A percentile compares a stretch with the other conserved stretches of the same genome.
Conservation (phyloP, 2,329 filamentous ascomycete species). For the Xylaria digitata region DNA sequence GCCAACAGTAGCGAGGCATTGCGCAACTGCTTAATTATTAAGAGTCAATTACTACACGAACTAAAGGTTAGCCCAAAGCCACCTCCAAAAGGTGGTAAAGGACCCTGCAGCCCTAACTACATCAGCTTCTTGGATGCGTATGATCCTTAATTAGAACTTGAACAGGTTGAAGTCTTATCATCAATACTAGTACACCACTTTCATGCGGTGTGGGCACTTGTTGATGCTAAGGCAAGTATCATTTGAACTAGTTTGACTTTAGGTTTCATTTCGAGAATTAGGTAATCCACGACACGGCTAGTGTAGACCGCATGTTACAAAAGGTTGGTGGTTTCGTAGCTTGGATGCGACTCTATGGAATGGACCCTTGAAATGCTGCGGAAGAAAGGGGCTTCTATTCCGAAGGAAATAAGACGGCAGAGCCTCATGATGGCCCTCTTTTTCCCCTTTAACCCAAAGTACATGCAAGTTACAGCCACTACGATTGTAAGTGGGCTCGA, state of each 20-base stretch:
- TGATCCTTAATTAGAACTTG: background rate
- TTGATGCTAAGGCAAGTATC: too few relatives aligned
- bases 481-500: background rate
- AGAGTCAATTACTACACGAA: conserved; percentile 3
- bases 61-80: conserved; percentile 40
- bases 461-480: conserved; percentile 7
- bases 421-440: conserved; percentile 35
- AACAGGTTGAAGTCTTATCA: background rate
- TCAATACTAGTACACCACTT: background rate
- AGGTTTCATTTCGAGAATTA: too few relatives aligned
- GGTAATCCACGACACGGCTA: too few relatives aligned
- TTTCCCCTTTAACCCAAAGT: background rate
- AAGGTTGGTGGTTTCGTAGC: background rate
- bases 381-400: conserved; percentile 43
- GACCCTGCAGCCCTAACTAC: conserved; percentile 35
- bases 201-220: too few relatives aligned
- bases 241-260: too few relatives aligned
- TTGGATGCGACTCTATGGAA: background rate
- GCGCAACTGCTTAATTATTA: conserved; percentile 13
- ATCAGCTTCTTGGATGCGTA: background rate
- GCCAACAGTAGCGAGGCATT: conserved; percentile 26
- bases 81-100: conserved; percentile 39
- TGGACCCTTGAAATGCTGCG: conserved; percentile 33
- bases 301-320: too few relatives aligned
- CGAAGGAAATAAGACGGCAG: conserved; percentile 40